Percentiles rank a stretch among this genome's conserved stretches.
phyloP scores from a whole-genome alignment of 441 rosid genomes.

The Pelargonium citronellum region DNA sequence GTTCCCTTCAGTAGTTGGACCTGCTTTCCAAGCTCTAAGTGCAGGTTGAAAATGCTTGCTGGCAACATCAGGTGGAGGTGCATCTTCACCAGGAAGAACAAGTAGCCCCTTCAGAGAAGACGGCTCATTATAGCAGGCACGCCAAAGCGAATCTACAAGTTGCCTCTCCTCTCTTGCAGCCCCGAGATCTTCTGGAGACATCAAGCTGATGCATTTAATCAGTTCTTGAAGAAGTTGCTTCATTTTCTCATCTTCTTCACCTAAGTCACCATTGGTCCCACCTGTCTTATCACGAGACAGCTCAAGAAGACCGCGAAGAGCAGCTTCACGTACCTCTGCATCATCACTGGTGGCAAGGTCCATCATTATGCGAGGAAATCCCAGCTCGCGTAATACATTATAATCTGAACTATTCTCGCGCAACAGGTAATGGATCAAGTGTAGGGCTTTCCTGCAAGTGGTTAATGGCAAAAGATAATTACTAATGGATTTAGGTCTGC shows the following conservation, averaged over 20 bases:
- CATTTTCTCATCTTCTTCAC: conserved; percentile 48
- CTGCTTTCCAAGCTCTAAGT: conserved; percentile 63
- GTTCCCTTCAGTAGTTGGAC: too few species aligned
- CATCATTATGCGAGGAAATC: conserved; percentile 68
- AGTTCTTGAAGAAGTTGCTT: conserved; percentile 69
- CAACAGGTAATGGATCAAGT: conserved; percentile 75
- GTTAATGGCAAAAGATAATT: neutral
- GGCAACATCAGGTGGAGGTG: conserved; percentile 72
- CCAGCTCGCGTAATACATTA: conserved; percentile 49
- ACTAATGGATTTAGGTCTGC: too few species aligned
- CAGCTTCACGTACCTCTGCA: conserved; percentile 71
- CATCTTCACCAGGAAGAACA: conserved; percentile 74
- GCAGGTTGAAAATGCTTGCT: conserved; percentile 84
- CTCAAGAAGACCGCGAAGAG: conserved; percentile 65
- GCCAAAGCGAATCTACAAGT: conserved; percentile 75
- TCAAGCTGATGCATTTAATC: conserved; percentile 47
- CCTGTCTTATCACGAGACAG: conserved; percentile 43
- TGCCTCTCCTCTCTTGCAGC: conserved; percentile 83
- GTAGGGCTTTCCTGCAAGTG: conserved; percentile 69
- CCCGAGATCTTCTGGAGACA: conserved; percentile 75
- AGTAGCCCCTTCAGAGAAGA: conserved; percentile 74
- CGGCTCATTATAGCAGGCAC: conserved; percentile 58
- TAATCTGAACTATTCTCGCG: conserved; percentile 70
- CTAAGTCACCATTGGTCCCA: conserved; percentile 26
- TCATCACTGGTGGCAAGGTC: conserved; percentile 75